These are phyloP conservation scores for Phlegmacium glaucopus DNA, from an alignment of 768 basidiomycete genomes.

Conservation along the genomic window DNA sequence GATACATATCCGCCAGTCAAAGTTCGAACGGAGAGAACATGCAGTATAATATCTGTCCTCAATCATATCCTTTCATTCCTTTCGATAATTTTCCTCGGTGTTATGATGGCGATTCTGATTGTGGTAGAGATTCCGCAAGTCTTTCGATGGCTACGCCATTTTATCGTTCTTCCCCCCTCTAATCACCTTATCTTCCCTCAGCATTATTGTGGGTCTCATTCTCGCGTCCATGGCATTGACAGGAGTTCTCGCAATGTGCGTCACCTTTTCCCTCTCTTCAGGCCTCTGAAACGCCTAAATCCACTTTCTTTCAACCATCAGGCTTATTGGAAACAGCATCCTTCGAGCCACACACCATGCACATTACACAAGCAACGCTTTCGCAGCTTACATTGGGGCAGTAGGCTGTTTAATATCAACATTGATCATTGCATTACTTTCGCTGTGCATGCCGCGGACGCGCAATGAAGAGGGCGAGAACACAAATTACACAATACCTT, in stretches of 20 bases:
- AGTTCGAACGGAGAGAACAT: too few species aligned
- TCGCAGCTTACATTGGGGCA: slow-evolving; percentile 19
- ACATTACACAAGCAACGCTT: slow-evolving; percentile 14
- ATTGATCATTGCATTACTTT: slow-evolving; percentile 7
- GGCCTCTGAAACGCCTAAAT: neutral
- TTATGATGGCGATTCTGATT: neutral
- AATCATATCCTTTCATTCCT: neutral
- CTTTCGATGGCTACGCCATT: too few species aligned
- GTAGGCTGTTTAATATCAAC: too few species aligned
- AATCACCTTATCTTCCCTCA: neutral
- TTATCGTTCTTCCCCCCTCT: too few species aligned
- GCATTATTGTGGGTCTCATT: neutral
- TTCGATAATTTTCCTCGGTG: neutral
- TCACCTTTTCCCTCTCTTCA: neutral
- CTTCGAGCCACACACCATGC: slow-evolving; percentile 12
- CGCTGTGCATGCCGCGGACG: slow-evolving; percentile 1
- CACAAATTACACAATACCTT: slow-evolving; percentile 5
- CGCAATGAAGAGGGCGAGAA: neutral
- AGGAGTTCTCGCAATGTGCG: neutral
- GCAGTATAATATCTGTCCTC: too few species aligned
- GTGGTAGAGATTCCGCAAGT: neutral
- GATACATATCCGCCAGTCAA: too few species aligned
- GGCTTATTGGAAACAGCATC: slow-evolving; percentile 20
- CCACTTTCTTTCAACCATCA: neutral
- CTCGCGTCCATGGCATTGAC: neutral